Evolutionary conservation across 225 moss, liverwort and hornwort genomes (phyloP).

Genomic region (Physcomitrium patens): DNA sequence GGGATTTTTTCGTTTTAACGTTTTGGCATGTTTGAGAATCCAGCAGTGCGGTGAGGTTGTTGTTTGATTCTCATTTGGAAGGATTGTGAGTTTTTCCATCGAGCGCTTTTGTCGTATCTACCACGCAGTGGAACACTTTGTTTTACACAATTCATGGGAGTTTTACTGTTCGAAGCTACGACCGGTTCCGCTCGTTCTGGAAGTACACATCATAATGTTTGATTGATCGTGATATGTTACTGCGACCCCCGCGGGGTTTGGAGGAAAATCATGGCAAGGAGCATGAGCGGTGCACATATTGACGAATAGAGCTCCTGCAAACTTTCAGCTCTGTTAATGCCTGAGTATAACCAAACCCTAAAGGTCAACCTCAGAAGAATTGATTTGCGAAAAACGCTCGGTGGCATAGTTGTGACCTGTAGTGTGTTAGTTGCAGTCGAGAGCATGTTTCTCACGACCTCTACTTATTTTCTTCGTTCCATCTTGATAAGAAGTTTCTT

Average conservation of each 20-base stretch:
- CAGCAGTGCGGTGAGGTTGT: neutral
- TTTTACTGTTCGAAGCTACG: neutral
- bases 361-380: neutral
- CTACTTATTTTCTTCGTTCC: too few species aligned
- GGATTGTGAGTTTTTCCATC: neutral
- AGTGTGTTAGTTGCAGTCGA: neutral
- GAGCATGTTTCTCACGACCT: neutral
- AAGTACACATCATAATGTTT: too few species aligned
- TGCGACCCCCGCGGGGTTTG: too few species aligned
- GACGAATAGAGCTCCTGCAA: neutral
- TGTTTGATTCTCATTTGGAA: neutral
- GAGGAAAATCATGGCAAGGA: too few species aligned
- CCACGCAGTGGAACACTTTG: too few species aligned
- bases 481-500: too few species aligned
- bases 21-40: constrained; percentile 10
- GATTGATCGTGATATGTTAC: too few species aligned
- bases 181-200: neutral
- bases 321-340: neutral
- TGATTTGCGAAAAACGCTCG: neutral
- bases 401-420: neutral
- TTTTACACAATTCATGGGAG: too few species aligned
- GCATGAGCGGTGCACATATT: neutral
- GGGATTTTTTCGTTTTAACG: constrained; percentile 11
- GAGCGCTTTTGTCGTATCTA: too few species aligned
- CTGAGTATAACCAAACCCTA: neutral